Conservation (phyloP, 352 stramenopile species). For the Phytopythium cucurbitacearum region DNA sequence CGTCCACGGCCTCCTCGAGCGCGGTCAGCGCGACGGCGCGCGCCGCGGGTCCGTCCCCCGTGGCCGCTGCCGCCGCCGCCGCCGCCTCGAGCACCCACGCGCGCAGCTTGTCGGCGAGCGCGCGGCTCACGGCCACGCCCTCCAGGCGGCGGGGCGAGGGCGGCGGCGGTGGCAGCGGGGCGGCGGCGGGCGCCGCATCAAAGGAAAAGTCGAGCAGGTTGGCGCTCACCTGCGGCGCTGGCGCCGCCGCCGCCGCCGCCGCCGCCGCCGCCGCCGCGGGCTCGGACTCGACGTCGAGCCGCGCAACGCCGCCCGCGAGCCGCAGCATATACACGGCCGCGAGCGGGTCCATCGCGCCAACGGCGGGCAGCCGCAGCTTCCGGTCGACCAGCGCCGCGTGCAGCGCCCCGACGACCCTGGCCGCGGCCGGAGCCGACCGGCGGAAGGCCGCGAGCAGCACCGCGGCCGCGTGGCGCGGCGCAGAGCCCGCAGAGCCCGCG, state of each 20-base stretch:
- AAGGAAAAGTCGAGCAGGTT: slow-evolving; percentile 58
- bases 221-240: slow-evolving; percentile 3
- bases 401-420: slow-evolving; percentile 14
- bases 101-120: slow-evolving; percentile 34
- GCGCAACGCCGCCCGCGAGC: slow-evolving; percentile 52
- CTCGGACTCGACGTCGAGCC: slow-evolving; percentile 21
- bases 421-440: no score
- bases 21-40: slow-evolving; percentile 39
- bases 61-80: slow-evolving; percentile 12
- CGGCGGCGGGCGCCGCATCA: slow-evolving; percentile 11
- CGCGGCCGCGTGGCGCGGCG: slow-evolving; percentile 59
- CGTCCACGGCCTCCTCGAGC: slow-evolving; percentile 49
- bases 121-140: slow-evolving; percentile 33
- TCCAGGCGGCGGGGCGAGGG: slow-evolving; percentile 32
- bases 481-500: slow-evolving; percentile 21
- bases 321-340: slow-evolving; percentile 64
- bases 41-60: slow-evolving; percentile 12
- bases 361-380: no score
- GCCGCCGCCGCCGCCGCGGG: not conserved
- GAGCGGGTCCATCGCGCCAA: slow-evolving; percentile 25
- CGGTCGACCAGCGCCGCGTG: no score
- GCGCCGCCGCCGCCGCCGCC: not conserved
- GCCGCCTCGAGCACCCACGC: slow-evolving; percentile 55
- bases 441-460: slow-evolving; percentile 42
- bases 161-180: slow-evolving; percentile 16